Conservation (phyloP, 106 monocot species). For the Dioscorea dumetorum region DNA sequence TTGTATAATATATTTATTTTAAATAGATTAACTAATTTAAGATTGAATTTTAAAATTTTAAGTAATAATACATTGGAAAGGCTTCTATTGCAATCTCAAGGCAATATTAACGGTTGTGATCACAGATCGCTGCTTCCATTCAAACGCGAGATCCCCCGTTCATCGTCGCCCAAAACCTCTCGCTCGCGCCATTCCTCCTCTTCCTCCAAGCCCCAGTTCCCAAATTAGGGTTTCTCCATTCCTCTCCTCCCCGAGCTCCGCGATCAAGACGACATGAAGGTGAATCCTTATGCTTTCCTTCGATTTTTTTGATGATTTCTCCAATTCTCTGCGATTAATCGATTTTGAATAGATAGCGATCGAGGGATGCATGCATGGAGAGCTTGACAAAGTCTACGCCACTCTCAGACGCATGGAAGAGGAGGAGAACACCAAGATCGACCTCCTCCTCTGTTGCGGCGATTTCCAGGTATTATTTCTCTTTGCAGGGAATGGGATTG, state of each 20-base stretch:
- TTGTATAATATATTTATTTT: too few species aligned
- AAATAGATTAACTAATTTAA: too few species aligned
- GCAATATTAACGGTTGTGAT: too few species aligned
- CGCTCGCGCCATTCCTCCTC: too few species aligned
- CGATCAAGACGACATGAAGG: neutral
- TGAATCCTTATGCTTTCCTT: neutral
- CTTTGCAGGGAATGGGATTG: neutral
- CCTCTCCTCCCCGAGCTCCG: neutral
- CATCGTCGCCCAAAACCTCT: too few species aligned
- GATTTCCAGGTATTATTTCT: constrained; percentile 72
- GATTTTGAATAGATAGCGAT: constrained; percentile 59
- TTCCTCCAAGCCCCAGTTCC: too few species aligned
- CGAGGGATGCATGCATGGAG: constrained; percentile 98
- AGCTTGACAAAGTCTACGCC: constrained; percentile 82
- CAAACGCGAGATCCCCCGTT: too few species aligned
- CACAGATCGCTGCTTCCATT: too few species aligned
- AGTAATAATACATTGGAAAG: too few species aligned
- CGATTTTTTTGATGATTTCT: neutral
- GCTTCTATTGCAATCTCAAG: too few species aligned
- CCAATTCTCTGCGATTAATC: neutral
- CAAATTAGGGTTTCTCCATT: too few species aligned
- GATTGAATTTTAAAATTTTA: too few species aligned
- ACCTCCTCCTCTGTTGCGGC: constrained; percentile 87
- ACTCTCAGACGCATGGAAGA: constrained; percentile 65
- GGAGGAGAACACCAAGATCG: constrained; percentile 74